Evolutionary conservation across 495 filamentous ascomycete genomes (phyloP).

Genomic region (Aspergillus coremiiformis): DNA sequence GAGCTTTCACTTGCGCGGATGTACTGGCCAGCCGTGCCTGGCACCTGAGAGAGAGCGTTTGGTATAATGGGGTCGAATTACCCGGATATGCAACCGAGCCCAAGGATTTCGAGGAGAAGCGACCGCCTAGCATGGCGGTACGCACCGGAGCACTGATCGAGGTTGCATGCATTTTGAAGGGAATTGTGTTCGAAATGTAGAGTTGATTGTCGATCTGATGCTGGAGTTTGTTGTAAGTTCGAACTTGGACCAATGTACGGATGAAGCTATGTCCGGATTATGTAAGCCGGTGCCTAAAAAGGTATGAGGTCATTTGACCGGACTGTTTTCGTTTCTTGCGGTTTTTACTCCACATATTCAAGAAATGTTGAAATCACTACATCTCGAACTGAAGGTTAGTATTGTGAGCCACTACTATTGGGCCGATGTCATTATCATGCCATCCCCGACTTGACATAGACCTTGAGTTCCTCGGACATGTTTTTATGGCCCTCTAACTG

Average conservation of each 20-base stretch:
- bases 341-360: no score
- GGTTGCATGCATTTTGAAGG: constrained; percentile 18
- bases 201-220: constrained; percentile 7
- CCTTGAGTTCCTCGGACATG: constrained; percentile 10
- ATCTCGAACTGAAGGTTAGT: no score
- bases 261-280: constrained; percentile 11
- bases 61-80: constrained; percentile 15
- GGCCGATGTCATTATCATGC: constrained; percentile 12
- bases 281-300: constrained; percentile 11
- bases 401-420: no score
- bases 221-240: constrained; percentile 8
- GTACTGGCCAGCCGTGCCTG: constrained; percentile 15
- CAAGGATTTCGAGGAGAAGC: constrained; percentile 17
- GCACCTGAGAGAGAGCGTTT: constrained; percentile 11
- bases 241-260: background rate
- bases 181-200: background rate
- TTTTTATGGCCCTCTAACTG: background rate
- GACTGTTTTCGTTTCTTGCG: no score
- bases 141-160: constrained; percentile 25
- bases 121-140: constrained; percentile 22
- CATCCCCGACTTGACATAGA: constrained; percentile 12
- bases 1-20: constrained; percentile 7
- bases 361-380: no score
- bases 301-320: constrained; percentile 4
- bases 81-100: constrained; percentile 16